Evolutionary conservation across 192 early-diverging fungal genomes (phyloP).

Genomic region (Linderina pennispora): DNA sequence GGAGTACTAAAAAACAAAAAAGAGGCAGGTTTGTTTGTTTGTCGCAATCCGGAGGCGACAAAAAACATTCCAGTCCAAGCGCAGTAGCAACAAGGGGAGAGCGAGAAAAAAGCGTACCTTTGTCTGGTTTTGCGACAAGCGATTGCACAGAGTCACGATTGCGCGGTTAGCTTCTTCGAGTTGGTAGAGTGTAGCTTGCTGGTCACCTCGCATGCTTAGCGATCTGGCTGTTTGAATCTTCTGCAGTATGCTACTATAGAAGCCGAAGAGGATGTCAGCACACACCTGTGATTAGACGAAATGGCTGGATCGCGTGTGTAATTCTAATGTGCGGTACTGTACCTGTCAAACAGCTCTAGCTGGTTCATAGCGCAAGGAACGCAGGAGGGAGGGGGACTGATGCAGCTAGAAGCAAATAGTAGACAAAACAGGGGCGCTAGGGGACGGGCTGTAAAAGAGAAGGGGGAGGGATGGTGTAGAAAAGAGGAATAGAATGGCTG

Average conservation of each 20-base stretch:
- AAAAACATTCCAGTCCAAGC: no score
- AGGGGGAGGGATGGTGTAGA: no score
- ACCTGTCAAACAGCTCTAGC: background rate
- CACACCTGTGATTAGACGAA: background rate
- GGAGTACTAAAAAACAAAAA: constrained; percentile 1
- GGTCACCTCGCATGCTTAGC: constrained; percentile 26
- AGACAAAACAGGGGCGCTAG: no score
- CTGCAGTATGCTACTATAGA: constrained; percentile 13
- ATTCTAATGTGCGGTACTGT: background rate
- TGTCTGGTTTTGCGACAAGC: constrained; percentile 13
- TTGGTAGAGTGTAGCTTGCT: constrained; percentile 21
- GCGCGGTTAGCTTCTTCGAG: constrained; percentile 36
- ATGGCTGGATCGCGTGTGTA: background rate
- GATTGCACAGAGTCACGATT: constrained; percentile 29
- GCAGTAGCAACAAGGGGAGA: no score
- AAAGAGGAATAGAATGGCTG: no score
- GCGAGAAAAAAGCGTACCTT: no score
- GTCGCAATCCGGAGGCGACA: background rate
- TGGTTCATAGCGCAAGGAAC: background rate
- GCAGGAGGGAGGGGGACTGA: background rate
- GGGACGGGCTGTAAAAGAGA: background rate
- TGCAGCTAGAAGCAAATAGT: no score
- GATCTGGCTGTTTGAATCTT: constrained; percentile 3
- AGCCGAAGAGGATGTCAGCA: background rate
- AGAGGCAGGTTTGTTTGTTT: background rate